phyloP scores from a whole-genome alignment of 2,329 filamentous ascomycete genomes.

The Penicillium corylophilum region DNA sequence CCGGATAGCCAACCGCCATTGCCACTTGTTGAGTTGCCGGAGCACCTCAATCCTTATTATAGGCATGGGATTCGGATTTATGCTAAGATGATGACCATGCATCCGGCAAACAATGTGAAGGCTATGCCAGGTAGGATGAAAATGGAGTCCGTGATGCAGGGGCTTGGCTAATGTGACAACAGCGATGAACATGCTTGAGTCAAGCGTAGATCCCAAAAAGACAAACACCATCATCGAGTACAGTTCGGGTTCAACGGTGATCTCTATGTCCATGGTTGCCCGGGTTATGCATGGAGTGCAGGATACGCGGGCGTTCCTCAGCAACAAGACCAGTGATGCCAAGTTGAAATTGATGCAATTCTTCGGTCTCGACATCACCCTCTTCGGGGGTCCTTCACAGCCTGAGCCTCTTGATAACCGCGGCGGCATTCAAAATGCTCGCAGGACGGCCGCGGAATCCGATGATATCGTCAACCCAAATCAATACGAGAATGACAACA shows the following conservation, averaged over 20 bases:
- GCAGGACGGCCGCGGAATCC: constrained; percentile 44
- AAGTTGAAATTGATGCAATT: constrained; percentile 60
- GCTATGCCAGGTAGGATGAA: constrained; percentile 50
- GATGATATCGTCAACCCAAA: constrained; percentile 53
- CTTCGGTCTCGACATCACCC: constrained; percentile 58
- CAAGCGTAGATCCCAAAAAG: constrained; percentile 42
- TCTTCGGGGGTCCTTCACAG: constrained; percentile 61
- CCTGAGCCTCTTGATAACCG: constrained; percentile 55
- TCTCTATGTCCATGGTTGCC: constrained; percentile 59
- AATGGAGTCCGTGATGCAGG: not conserved
- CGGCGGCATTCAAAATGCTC: constrained; percentile 54
- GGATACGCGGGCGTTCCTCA: constrained; percentile 57
- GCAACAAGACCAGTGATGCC: constrained; percentile 57
- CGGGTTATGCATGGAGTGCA: constrained; percentile 52
- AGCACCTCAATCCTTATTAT: constrained; percentile 57
- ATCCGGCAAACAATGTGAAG: constrained; percentile 66
- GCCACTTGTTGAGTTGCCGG: constrained; percentile 62
- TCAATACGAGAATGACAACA: constrained; percentile 56
- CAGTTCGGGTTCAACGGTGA: constrained; percentile 62
- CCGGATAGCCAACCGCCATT: constrained; percentile 58
- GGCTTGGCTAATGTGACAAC: not conserved
- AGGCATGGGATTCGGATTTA: constrained; percentile 62
- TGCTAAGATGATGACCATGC: constrained; percentile 66
- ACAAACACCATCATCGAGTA: constrained; percentile 59
- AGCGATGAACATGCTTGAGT: constrained; percentile 54